A percentile compares a stretch with the other conserved stretches of the same genome.
Conservation (phyloP, 2,329 filamentous ascomycete genomes). For the Ceratocystis diversiconidia region DNA sequence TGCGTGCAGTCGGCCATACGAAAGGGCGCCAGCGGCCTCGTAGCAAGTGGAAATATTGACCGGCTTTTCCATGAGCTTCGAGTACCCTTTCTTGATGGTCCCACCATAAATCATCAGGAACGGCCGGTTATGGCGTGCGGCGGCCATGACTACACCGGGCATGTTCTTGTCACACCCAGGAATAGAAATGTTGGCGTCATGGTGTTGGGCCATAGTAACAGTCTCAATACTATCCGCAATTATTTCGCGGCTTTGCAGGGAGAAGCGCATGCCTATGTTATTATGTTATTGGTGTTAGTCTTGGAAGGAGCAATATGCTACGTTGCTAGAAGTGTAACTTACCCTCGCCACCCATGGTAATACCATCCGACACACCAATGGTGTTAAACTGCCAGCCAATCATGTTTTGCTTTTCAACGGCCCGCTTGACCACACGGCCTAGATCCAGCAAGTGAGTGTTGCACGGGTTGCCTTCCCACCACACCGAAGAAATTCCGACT, state of each 20-base stretch:
- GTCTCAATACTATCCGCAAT: slow-evolving; percentile 93
- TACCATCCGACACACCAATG: slow-evolving; percentile 75
- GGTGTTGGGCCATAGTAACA: slow-evolving; percentile 78
- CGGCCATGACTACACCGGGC: slow-evolving; percentile 83
- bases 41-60: slow-evolving; percentile 86
- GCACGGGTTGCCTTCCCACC: slow-evolving; percentile 97
- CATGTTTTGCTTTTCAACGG: slow-evolving; percentile 70
- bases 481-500: slow-evolving; percentile 79
- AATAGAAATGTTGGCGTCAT: slow-evolving; percentile 86
- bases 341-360: slow-evolving; percentile 92
- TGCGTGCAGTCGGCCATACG: slow-evolving; percentile 63
- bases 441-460: slow-evolving; percentile 49
- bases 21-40: slow-evolving; percentile 71
- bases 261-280: slow-evolving; percentile 71
- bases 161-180: slow-evolving; percentile 97
- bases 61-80: slow-evolving; percentile 55
- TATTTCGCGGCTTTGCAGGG: slow-evolving; percentile 75
- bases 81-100: slow-evolving; percentile 78
- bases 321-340: slow-evolving; percentile 20
- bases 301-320: background rate
- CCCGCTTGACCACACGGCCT: slow-evolving; percentile 72
- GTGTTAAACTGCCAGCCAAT: slow-evolving; percentile 92
- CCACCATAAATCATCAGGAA: slow-evolving; percentile 94
- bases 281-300: background rate
- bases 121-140: slow-evolving; percentile 79